Base-by-base conservation (phyloP, 345 rosid species). In the Conringia planisiliqua region DNA sequence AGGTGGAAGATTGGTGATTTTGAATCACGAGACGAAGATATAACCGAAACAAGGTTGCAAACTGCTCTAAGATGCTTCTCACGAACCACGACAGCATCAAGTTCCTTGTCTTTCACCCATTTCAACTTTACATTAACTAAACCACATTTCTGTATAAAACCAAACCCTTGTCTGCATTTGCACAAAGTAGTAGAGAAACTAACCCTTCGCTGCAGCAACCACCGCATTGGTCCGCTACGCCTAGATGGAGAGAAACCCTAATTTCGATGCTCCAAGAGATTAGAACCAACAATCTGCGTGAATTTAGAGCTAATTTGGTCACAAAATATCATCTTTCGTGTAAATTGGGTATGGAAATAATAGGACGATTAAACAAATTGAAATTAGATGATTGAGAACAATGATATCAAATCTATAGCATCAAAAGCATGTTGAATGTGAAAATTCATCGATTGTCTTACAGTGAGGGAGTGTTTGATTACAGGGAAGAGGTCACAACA, bases 101-200 rank as follows among this genome's bases (percentile, higher is more conserved):
- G 83, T 2, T 80, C 81, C 26, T 76, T 83, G 73, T 92, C 96
- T 80, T 92, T 92, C 12, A 68, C 98, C 98, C 98, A 90, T 83
- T 90, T 90, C 54, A 92, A 70, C 75, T 90, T 92, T 0, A 92
- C 86, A 55, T 92, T 92, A 50, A 92, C 96, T 32, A 90, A 56
- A 68, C 84, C 56, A 70, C 67, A 75, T 58, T 47, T 82, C 75
- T 90, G 96, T 64, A 82, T 85, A 79, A 82, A 79, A 69, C 54
- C 69, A 71, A 61, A 84, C 27, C 87, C 83, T 66, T 24, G 32
- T 40, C 70, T 84, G 54, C 71, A 78, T 66, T 78, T 76, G 79
- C 61, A 47, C 5, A 83, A 77, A 56, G 67, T 61, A 10, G 50
- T 54, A 58, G 71, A 71, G 40, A 46, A 50, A 65, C 50, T 59